phyloP scores from a whole-genome alignment of 345 rosid species.

The Clarkia xantiana region DNA sequence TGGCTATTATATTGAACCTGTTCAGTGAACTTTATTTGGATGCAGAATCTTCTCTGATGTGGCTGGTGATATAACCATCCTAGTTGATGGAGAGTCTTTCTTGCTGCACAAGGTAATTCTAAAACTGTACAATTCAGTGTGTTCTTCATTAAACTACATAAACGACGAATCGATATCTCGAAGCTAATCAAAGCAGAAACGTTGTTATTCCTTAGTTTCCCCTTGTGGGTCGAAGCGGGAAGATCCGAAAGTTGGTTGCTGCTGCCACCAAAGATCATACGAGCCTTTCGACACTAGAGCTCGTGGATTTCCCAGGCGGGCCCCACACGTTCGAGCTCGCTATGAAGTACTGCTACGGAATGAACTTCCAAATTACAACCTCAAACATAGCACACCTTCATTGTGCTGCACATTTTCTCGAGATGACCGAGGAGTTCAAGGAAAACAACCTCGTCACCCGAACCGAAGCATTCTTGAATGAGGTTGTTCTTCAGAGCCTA shows the following conservation, averaged over 20 bases:
- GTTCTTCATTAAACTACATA: too few species aligned
- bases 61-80: constrained; percentile 68
- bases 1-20: background rate
- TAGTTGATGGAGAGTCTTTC: constrained; percentile 67
- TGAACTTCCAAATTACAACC: constrained; percentile 72
- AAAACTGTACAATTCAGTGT: too few species aligned
- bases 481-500: constrained; percentile 44
- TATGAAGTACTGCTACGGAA: constrained; percentile 82
- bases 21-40: background rate
- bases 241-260: constrained; percentile 53
- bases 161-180: too few species aligned
- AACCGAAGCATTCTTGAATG: constrained; percentile 43
- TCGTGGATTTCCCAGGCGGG: constrained; percentile 59
- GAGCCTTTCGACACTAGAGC: constrained; percentile 36
- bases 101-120: constrained; percentile 66
- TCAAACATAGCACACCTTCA: constrained; percentile 50
- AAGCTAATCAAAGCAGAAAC: constrained; percentile 52
- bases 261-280: constrained; percentile 35
- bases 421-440: constrained; percentile 70
- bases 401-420: constrained; percentile 62
- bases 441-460: constrained; percentile 55
- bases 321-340: constrained; percentile 62
- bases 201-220: constrained; percentile 46
- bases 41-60: constrained; percentile 79
- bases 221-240: constrained; percentile 69